phyloP scores from a whole-genome alignment of 23 red algal species.

The Cyanidiococcus yangmingshanensis region DNA sequence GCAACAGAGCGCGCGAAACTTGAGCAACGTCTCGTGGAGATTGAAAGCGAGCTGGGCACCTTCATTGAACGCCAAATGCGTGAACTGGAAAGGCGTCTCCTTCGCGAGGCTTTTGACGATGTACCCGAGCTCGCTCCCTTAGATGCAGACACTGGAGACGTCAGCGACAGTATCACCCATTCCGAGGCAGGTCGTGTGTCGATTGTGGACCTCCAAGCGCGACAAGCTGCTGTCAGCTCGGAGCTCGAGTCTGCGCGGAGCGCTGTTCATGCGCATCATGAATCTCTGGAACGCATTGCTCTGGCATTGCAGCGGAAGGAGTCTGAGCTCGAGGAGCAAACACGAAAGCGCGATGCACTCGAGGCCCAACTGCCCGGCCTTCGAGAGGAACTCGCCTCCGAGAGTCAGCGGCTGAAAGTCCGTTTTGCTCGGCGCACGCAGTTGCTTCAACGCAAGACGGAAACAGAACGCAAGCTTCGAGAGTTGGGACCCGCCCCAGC shows the following conservation, averaged over 20 bases:
- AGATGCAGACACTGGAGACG: neutral
- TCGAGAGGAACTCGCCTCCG: constrained; percentile 34
- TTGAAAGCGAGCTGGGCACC: constrained; percentile 6
- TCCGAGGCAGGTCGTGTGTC: neutral
- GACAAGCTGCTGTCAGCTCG: neutral
- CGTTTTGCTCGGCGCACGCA: constrained; percentile 36
- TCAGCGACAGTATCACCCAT: too few species aligned
- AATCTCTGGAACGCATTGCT: neutral
- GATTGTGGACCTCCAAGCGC: neutral
- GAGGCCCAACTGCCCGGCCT: constrained; percentile 22
- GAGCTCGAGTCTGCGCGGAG: neutral
- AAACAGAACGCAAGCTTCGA: constrained; percentile 60
- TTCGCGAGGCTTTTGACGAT: neutral
- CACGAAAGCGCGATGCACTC: constrained; percentile 11
- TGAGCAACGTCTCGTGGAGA: neutral
- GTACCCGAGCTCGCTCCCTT: neutral
- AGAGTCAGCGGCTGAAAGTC: constrained; percentile 43
- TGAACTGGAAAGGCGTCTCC: constrained; percentile 1
- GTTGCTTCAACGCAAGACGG: constrained; percentile 43
- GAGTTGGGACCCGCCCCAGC: constrained; percentile 39
- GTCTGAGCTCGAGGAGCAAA: neutral
- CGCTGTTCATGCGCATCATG: neutral
- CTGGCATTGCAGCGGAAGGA: neutral
- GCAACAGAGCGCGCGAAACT: constrained; percentile 30
- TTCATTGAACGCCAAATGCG: neutral